These are phyloP conservation scores for Solanum tarijense DNA, from an alignment of 257 asterid species.

Conservation along the genomic window DNA sequence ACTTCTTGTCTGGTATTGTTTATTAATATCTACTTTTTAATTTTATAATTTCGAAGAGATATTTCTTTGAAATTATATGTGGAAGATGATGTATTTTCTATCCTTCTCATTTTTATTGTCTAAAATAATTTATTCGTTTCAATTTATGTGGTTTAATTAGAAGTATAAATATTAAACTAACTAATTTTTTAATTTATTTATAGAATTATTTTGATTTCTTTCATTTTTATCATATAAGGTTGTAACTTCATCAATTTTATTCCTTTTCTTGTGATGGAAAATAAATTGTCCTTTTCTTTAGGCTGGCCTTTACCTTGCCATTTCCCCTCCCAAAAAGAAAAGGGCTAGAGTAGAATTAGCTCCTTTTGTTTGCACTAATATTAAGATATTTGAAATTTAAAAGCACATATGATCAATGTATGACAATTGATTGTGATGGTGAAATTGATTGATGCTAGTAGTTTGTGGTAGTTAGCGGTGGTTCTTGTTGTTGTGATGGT, in stretches of 20 bases:
- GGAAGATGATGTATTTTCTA: too few relatives aligned
- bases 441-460: too few relatives aligned
- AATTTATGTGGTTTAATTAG: neutral
- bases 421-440: neutral
- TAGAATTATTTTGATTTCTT: too few relatives aligned
- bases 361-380: neutral
- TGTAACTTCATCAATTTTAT: neutral
- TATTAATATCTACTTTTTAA: neutral
- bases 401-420: too few relatives aligned
- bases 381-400: neutral
- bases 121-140: too few relatives aligned
- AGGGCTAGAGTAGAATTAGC: neutral
- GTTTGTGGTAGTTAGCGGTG: neutral
- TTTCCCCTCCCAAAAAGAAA: neutral
- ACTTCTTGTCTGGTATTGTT: neutral
- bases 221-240: neutral
- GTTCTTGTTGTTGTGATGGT: neutral
- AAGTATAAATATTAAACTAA: neutral
- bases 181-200: too few relatives aligned
- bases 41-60: neutral
- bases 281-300: neutral
- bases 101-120: neutral
- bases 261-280: neutral
- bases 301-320: neutral
- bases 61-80: neutral